Evolutionary conservation across 495 filamentous ascomycete genomes (phyloP), one percentile per base, ranked within the genome.

Genomic region (Trichoderma virens): DNA sequence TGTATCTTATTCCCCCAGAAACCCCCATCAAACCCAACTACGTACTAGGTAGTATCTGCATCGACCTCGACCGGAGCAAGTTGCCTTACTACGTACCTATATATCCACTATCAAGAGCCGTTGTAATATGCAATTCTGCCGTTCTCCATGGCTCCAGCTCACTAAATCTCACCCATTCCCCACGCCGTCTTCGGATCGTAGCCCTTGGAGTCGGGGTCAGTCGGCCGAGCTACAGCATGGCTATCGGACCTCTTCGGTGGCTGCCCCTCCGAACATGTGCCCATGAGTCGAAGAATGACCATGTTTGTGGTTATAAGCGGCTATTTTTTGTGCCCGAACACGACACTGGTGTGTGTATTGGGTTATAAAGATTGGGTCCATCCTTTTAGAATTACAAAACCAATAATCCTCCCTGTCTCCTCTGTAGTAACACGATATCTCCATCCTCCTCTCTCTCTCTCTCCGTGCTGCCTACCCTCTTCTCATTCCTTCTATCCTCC

Each of bases 361-460:
- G 34, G 6, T 20, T 25, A 51, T 51, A 25, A 25, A 25, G 45
- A 51, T 51, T 51, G 51, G 51, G 25, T 64, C 43, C 59, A 34
- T 66, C 45, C 38, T 65, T 65, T 27, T 41, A 66, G 69, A 69
- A 65, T 67, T 68, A 68, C 64, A 61, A 66, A 65, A 54, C 25
- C 31, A 30, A 64, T 65, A 20, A 54, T 31, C 34, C 27, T 63
- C 66, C 45, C 38, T 20, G 66, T 67, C 65, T 62, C 61, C 64
- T 63, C 60, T 59, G 54, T 5, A 1, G n/a, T n/a, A n/a, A n/a
- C n/a, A n/a, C n/a, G n/a, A n/a, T n/a, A n/a, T n/a, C n/a, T n/a
- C n/a, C n/a, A n/a, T n/a, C n/a, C n/a, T 66, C 66, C 67, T 60
- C 68, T 65, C 66, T 68, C 62, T 35, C 56, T 45, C 31, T 61